Conservation (phyloP, 371 early-diverging fungal genomes). For the Mortierella sp. region DNA sequence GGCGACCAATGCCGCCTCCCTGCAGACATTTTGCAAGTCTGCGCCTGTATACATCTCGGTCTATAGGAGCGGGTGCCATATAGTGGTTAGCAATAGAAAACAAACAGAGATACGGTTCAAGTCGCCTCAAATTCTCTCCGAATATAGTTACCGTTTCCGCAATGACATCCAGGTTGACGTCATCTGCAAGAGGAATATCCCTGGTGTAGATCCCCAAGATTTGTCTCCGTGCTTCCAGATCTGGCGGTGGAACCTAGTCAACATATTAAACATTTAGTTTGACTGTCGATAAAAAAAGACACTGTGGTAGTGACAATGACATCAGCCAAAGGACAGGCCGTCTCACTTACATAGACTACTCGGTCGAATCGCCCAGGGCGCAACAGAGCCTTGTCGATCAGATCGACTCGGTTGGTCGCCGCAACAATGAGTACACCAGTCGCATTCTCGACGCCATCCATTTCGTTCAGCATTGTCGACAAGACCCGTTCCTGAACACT, state of each 20-base stretch:
- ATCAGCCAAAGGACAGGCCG: constrained; percentile 1
- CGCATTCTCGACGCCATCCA: constrained; percentile 90
- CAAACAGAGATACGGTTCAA: too few species aligned
- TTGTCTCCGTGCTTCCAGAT: constrained; percentile 79
- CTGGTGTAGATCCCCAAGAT: constrained; percentile 92
- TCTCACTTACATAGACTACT: constrained; percentile 81
- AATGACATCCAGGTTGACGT: constrained; percentile 80
- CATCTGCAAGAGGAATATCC: constrained; percentile 77
- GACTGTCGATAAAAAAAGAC: neutral
- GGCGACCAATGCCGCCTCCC: constrained; percentile 96
- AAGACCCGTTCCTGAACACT: constrained; percentile 91
- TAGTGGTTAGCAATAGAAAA: neutral
- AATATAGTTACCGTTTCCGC: constrained; percentile 66
- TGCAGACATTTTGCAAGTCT: constrained; percentile 95
- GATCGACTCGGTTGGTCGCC: constrained; percentile 99
- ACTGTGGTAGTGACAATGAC: neutral
- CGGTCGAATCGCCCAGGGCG: constrained; percentile 97
- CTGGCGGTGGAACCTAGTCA: constrained; percentile 89
- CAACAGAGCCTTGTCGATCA: constrained; percentile 95
- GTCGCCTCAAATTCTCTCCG: neutral
- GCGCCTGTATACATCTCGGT: constrained; percentile 97
- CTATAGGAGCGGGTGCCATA: constrained; percentile 41
- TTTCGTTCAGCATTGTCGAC: constrained; percentile 94
- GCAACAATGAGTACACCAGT: constrained; percentile 64
- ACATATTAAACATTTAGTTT: neutral